Conservation (phyloP, 192 early-diverging fungal genomes). For the Coemansia sp. region DNA sequence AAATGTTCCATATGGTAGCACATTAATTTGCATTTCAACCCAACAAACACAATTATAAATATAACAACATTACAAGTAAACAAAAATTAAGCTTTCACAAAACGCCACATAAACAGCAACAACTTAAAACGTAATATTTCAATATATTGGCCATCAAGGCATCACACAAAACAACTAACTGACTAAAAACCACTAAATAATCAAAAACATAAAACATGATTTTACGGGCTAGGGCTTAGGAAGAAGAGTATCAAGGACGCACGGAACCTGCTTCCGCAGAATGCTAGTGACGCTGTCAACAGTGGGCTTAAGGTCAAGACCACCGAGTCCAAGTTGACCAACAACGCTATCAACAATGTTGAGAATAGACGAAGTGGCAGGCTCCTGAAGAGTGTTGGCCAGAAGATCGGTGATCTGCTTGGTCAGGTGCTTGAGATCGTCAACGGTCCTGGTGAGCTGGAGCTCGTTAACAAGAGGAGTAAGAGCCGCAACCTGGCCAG, state of each 20-base stretch:
- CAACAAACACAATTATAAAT: no score
- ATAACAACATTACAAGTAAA: no score
- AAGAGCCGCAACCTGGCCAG: constrained; percentile 40
- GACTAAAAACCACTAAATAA: background rate
- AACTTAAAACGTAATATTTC: no score
- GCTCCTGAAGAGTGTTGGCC: constrained; percentile 47
- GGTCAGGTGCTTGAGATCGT: constrained; percentile 50
- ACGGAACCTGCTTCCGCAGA: constrained; percentile 53
- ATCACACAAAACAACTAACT: background rate
- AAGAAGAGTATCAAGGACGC: constrained; percentile 50
- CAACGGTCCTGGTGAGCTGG: constrained; percentile 48
- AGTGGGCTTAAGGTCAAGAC: constrained; percentile 52
- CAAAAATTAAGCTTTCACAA: no score
- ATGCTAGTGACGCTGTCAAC: constrained; percentile 50
- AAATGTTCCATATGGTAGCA: no score
- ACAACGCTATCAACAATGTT: constrained; percentile 47
- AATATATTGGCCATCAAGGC: background rate
- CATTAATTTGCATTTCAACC: no score
- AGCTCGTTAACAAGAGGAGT: constrained; percentile 48
- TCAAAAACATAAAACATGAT: background rate
- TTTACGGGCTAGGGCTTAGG: constrained; percentile 34
- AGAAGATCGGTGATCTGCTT: constrained; percentile 54
- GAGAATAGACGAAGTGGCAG: constrained; percentile 36
- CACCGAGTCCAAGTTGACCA: constrained; percentile 47
- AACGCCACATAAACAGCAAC: no score